Percentiles rank a stretch among this genome's conserved stretches.
These are phyloP conservation scores for Lactarius hatsudake DNA, from an alignment of 768 basidiomycete species.

Conservation along the genomic window DNA sequence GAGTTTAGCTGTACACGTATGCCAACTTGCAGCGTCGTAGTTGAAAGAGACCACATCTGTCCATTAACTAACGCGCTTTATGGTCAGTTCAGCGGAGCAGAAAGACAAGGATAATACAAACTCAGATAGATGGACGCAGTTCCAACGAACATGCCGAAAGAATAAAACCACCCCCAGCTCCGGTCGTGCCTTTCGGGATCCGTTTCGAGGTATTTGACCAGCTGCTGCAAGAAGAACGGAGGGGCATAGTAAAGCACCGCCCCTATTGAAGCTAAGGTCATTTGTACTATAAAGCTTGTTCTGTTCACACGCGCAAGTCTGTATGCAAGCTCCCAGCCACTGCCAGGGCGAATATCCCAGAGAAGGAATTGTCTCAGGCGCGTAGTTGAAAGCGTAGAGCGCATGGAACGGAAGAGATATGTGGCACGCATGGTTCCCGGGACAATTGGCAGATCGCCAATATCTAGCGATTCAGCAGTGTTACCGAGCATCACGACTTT, in stretches of 20 bases:
- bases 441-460: slow-evolving; percentile 84
- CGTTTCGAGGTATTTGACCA: slow-evolving; percentile 64
- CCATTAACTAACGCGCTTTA: slow-evolving; percentile 47
- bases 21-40: slow-evolving; percentile 66
- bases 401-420: slow-evolving; percentile 64
- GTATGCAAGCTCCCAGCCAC: slow-evolving; percentile 63
- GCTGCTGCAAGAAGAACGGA: slow-evolving; percentile 56
- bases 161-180: slow-evolving; percentile 76
- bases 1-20: slow-evolving; percentile 77
- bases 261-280: slow-evolving; percentile 50
- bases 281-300: slow-evolving; percentile 39
- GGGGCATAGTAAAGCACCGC: slow-evolving; percentile 64
- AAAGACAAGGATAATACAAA: slow-evolving; percentile 32
- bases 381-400: slow-evolving; percentile 48
- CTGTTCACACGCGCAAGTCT: slow-evolving; percentile 59
- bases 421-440: slow-evolving; percentile 68
- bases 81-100: slow-evolving; percentile 15
- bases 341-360: slow-evolving; percentile 60
- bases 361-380: slow-evolving; percentile 46
- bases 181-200: slow-evolving; percentile 54
- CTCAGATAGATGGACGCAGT: slow-evolving; percentile 44
- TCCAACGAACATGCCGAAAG: slow-evolving; percentile 46
- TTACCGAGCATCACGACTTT: slow-evolving; percentile 85
- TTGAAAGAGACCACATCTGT: slow-evolving; percentile 70
- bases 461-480: slow-evolving; percentile 68